Evolutionary conservation across 768 basidiomycete genomes (phyloP).

Genomic region (Kwoniella mangroviensis): DNA sequence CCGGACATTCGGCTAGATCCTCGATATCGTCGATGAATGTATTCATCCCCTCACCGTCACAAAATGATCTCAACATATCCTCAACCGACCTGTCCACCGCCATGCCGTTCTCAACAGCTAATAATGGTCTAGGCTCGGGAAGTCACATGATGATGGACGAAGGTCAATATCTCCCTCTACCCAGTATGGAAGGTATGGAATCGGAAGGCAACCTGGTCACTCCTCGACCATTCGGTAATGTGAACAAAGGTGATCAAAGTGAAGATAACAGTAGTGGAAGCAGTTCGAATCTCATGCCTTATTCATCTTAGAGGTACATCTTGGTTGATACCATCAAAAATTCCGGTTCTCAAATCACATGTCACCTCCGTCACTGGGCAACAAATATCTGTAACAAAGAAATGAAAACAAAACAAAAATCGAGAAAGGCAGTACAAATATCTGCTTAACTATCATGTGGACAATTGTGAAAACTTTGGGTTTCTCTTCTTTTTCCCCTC

Average conservation of each 20-base stretch:
- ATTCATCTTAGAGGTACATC: not conserved
- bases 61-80: not conserved
- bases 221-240: conserved; percentile 10
- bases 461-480: not conserved
- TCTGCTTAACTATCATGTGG: not conserved
- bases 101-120: conserved; percentile 6
- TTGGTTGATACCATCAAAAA: not conserved
- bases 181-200: conserved; percentile 1
- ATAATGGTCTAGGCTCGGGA: not conserved
- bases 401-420: not conserved
- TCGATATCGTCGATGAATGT: conserved; percentile 14
- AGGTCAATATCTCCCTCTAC: conserved; percentile 21
- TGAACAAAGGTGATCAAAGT: not conserved
- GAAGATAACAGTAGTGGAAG: not conserved
- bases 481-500: not conserved
- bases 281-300: not conserved
- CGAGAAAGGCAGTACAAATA: not conserved
- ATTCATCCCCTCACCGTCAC: conserved; percentile 13
- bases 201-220: conserved; percentile 12
- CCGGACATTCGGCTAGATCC: conserved; percentile 2
- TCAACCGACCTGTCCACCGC: conserved; percentile 19
- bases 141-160: not conserved
- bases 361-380: too few relatives aligned
- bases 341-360: too few relatives aligned
- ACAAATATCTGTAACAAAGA: too few relatives aligned